Evolutionary conservation across 2,329 filamentous ascomycete genomes (phyloP), one percentile per base, ranked within the genome.

Genomic region (Trichoderma koningiopsis): DNA sequence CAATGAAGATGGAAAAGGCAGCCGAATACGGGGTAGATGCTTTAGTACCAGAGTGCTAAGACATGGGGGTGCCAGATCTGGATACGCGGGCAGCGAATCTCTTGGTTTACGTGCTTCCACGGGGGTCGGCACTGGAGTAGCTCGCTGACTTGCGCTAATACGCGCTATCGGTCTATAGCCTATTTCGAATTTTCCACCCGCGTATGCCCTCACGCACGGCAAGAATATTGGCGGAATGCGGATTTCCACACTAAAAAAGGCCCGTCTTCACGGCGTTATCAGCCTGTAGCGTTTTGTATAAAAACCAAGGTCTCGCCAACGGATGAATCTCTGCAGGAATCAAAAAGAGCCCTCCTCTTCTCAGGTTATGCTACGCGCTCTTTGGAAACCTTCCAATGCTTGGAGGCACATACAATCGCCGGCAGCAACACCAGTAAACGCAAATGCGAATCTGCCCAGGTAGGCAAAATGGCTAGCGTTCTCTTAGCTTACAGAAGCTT

Each of bases 181-280:
- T 24, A 22, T 47, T 29, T 60, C 16, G 24, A 22, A 31, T 29
- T 60, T 60, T 43, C 10, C n/a, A 8, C 43, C 24, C 5, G 35
- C 14, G n/a, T 16, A 29, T 29, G 27, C 16, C 58, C n/a, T 3
- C 10, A 13, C 13, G 33, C 14, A 19, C 40, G 14, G 31, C 13
- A 22, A n/a, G 8, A 22, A 19, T 47, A 11, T 47, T 47, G 37
- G 37, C 29, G 37, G 37, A 40, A 47, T 43, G 24, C 58, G 10
- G 16, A 29, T 29, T 31, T n/a, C 37, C 37, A 33, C 58, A 31
- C 19, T 19, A 7, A 1, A 60, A 60, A 60, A 47, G 58, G 58
- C 37, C 58, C 58, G 58, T 60, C 40, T 40, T 60, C 43, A 19
- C 58, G 58, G 58, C 29, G 58, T 27, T 47, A 47, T 43, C 58